Percentiles rank a stretch among this genome's conserved stretches.
Evolutionary conservation across 2,329 filamentous ascomycete genomes (phyloP).

Genomic region (Mariannaea sp.): DNA sequence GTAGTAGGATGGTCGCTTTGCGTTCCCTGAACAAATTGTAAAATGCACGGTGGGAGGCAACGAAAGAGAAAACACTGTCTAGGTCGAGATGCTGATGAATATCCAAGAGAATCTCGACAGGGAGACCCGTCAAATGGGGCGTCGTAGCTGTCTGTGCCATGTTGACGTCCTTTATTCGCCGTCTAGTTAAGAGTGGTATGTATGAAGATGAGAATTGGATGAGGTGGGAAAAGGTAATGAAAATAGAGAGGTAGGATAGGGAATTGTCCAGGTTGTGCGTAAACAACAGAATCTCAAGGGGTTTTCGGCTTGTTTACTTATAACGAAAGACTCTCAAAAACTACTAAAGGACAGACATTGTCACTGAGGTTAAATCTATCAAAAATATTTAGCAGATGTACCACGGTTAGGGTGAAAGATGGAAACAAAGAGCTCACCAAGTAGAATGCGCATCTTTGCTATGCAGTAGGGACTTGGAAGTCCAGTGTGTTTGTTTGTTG

Average conservation of each 20-base stretch:
- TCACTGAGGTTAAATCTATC: slow-evolving; percentile 16
- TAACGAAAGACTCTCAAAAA: slow-evolving; percentile 3
- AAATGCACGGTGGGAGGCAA: slow-evolving; percentile 45
- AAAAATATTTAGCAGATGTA: neutral
- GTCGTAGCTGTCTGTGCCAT: slow-evolving; percentile 26
- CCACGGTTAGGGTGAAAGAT: neutral
- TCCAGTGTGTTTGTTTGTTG: slow-evolving; percentile 12
- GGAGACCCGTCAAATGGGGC: slow-evolving; percentile 41
- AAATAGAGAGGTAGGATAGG: neutral
- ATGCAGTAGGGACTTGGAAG: neutral
- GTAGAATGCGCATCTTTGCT: slow-evolving; percentile 27
- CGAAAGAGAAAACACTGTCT: slow-evolving; percentile 47
- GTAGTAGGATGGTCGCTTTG: slow-evolving; percentile 49
- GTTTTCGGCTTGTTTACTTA: slow-evolving; percentile 4
- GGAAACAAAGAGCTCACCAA: slow-evolving; percentile 15
- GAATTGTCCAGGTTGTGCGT: slow-evolving; percentile 8
- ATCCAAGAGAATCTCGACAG: slow-evolving; percentile 54
- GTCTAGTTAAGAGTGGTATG: neutral
- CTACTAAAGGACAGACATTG: slow-evolving; percentile 19
- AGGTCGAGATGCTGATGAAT: slow-evolving; percentile 53
- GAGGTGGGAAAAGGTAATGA: neutral
- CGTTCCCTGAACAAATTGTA: slow-evolving; percentile 48
- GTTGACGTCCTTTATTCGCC: neutral
- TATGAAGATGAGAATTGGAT: neutral
- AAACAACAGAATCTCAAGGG: neutral